phyloP scores from a whole-genome alignment of 345 rosid species.

The Aethionema arabicum region DNA sequence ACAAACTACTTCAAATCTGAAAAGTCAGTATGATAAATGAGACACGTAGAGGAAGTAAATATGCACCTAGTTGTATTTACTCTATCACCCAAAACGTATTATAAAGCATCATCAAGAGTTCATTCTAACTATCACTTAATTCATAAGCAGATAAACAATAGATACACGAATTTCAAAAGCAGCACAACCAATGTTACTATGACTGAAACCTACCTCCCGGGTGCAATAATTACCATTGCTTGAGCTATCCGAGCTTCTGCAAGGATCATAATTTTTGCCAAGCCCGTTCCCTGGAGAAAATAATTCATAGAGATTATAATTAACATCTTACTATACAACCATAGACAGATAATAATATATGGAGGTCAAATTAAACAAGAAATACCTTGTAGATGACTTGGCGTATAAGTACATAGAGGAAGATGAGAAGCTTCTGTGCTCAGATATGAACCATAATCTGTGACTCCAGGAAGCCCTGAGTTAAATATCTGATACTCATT shows the following conservation, averaged over 20 bases:
- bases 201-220: conserved; percentile 42
- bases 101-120: background rate
- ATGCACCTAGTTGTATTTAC: background rate
- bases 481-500: conserved; percentile 82
- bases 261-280: conserved; percentile 33
- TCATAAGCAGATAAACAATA: background rate
- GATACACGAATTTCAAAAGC: background rate
- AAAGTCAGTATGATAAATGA: background rate
- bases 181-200: conserved; percentile 1
- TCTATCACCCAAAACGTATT: background rate
- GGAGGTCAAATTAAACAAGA: conserved; percentile 6
- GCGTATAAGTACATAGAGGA: conserved; percentile 22
- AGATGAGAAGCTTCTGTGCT: conserved; percentile 34
- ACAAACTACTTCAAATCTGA: background rate
- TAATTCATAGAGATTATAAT: conserved; percentile 22
- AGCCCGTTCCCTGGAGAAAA: conserved; percentile 36
- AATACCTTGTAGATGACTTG: conserved; percentile 40
- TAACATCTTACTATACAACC: conserved; percentile 5
- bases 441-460: conserved; percentile 38
- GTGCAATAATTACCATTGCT: conserved; percentile 22
- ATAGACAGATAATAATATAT: conserved; percentile 17
- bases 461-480: conserved; percentile 43
- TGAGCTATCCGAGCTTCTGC: conserved; percentile 18
- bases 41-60: background rate
- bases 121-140: background rate